These are phyloP conservation scores for Macaranga tanarius DNA, from an alignment of 441 rosid genomes.

Conservation along the genomic window DNA sequence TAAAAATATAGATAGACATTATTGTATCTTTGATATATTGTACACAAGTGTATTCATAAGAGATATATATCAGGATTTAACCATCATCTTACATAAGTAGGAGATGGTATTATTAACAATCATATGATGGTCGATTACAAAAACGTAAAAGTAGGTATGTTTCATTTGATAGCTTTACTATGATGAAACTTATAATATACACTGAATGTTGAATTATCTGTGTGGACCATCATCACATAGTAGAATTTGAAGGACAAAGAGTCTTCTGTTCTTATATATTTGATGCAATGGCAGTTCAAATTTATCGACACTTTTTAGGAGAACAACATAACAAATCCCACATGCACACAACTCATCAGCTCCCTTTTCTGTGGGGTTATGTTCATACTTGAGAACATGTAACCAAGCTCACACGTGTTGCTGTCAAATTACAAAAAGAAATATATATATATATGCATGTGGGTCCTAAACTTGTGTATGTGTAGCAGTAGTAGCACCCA, in stretches of 20 bases:
- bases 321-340: slow-evolving; percentile 21
- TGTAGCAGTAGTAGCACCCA: slow-evolving; percentile 14
- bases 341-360: slow-evolving; percentile 41
- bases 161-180: background rate
- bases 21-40: too few species aligned
- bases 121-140: too few species aligned
- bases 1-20: too few species aligned
- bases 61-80: too few species aligned
- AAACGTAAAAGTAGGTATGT: background rate
- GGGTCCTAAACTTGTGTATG: slow-evolving; percentile 15
- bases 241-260: background rate
- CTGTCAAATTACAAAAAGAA: slow-evolving; percentile 30
- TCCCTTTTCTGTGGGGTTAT: slow-evolving; percentile 19
- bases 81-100: too few species aligned
- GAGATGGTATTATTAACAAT: too few species aligned
- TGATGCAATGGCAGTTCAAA: background rate
- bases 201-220: background rate
- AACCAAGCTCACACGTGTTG: slow-evolving; percentile 35
- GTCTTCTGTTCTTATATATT: background rate
- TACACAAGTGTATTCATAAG: too few species aligned
- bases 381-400: slow-evolving; percentile 16
- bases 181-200: too few species aligned
- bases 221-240: background rate
- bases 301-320: background rate
- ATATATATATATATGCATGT: slow-evolving; percentile 14